phyloP scores from a whole-genome alignment of 2,329 filamentous ascomycete genomes.

The Cercospora nicotianae region DNA sequence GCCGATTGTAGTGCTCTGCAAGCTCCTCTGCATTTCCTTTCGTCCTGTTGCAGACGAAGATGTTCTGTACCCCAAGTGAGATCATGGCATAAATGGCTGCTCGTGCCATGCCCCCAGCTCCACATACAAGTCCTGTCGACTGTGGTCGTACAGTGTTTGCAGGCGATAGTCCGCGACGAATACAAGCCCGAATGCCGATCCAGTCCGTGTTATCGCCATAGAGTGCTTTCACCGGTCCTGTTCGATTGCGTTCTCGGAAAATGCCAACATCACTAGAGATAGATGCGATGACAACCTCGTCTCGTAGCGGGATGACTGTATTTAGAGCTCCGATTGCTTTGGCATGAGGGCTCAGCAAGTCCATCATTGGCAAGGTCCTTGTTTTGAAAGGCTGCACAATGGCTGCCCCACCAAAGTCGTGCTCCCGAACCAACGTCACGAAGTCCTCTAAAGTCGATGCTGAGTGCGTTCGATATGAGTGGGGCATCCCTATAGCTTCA shows the following conservation, averaged over 20 bases:
- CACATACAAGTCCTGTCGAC: slow-evolving; percentile 56
- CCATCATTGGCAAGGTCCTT: slow-evolving; percentile 64
- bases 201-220: slow-evolving; percentile 82
- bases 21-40: slow-evolving; percentile 65
- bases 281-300: slow-evolving; percentile 45
- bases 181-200: slow-evolving; percentile 73
- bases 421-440: slow-evolving; percentile 57
- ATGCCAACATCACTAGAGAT: slow-evolving; percentile 52
- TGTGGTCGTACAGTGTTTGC: slow-evolving; percentile 59
- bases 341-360: slow-evolving; percentile 69
- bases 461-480: slow-evolving; percentile 65
- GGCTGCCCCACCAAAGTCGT: slow-evolving; percentile 69
- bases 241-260: slow-evolving; percentile 60
- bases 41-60: slow-evolving; percentile 74
- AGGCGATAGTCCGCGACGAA: slow-evolving; percentile 70
- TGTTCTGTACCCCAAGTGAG: slow-evolving; percentile 72
- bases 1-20: slow-evolving; percentile 66
- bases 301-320: slow-evolving; percentile 69
- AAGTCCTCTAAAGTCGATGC: slow-evolving; percentile 63
- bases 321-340: slow-evolving; percentile 75
- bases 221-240: slow-evolving; percentile 66
- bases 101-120: slow-evolving; percentile 72
- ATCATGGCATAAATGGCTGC: slow-evolving; percentile 77
- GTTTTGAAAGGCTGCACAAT: slow-evolving; percentile 74
- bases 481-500: slow-evolving; percentile 65